Percentiles rank a stretch among this genome's conserved stretches.
phyloP scores from a whole-genome alignment of 2,329 filamentous ascomycete genomes.

The Neonectria magnoliae region DNA sequence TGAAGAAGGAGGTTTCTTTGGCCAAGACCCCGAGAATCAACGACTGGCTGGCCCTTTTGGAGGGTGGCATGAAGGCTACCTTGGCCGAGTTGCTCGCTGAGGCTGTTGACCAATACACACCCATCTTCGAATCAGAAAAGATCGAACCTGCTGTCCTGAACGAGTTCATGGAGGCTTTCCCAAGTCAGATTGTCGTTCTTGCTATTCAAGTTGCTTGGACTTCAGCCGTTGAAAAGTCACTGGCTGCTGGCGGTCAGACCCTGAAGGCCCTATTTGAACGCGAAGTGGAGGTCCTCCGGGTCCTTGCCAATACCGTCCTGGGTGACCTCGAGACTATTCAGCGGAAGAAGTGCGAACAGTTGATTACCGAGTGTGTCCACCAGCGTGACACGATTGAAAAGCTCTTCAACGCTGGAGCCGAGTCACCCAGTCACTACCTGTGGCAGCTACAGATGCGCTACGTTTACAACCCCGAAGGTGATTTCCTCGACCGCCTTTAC shows the following conservation, averaged over 20 bases:
- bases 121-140: constrained; percentile 76
- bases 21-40: constrained; percentile 97
- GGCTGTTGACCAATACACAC: constrained; percentile 82
- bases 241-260: constrained; percentile 75
- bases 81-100: constrained; percentile 90
- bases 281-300: constrained; percentile 84
- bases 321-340: constrained; percentile 87
- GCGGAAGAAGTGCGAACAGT: constrained; percentile 96
- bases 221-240: constrained; percentile 80
- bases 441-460: constrained; percentile 99
- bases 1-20: constrained; percentile 92
- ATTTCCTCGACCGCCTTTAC: constrained; percentile 81
- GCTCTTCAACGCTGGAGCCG: constrained; percentile 79
- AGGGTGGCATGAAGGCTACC: constrained; percentile 92
- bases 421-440: constrained; percentile 80
- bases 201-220: constrained; percentile 97
- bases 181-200: constrained; percentile 94
- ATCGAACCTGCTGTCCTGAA: constrained; percentile 78
- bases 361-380: constrained; percentile 99
- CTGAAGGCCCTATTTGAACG: constrained; percentile 79
- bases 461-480: constrained; percentile 83
- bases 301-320: constrained; percentile 89
- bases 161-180: constrained; percentile 84
- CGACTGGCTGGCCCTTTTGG: constrained; percentile 95
- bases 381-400: constrained; percentile 94